phyloP scores from a whole-genome alignment of 768 basidiomycete species.

The Mycena belliarum region DNA sequence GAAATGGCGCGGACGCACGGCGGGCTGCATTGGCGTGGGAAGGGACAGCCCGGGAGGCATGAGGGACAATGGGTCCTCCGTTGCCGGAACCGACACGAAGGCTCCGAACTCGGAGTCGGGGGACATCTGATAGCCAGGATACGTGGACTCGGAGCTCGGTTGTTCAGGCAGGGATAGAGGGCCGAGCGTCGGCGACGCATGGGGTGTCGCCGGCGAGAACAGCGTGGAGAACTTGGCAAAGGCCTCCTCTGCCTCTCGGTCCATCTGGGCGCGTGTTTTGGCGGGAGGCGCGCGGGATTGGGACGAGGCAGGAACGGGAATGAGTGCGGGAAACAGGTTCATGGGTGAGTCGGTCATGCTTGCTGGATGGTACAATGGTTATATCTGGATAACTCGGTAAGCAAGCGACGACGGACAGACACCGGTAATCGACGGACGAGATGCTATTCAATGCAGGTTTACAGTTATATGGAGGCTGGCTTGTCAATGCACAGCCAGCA shows the following conservation, averaged over 20 bases:
- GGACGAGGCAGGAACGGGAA: conserved; percentile 10
- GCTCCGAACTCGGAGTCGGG: conserved; percentile 59
- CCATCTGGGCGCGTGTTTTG: conserved; percentile 7
- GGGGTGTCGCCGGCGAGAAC: conserved; percentile 43
- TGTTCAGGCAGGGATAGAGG: conserved; percentile 2
- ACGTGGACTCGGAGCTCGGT: conserved; percentile 16
- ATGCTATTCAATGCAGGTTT: conserved; percentile 7
- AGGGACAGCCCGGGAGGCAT: conserved; percentile 17
- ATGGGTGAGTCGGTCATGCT: conserved; percentile 20
- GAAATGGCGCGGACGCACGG: conserved; percentile 10
- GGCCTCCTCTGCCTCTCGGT: conserved; percentile 29
- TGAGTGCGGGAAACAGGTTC: conserved; percentile 16
- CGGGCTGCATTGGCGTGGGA: background rate
- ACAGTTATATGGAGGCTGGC: background rate
- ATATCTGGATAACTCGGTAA: background rate
- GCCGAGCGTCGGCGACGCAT: conserved; percentile 32
- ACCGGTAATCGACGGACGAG: background rate
- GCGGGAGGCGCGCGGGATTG: background rate
- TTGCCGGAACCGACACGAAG: conserved; percentile 57
- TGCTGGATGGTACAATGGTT: conserved; percentile 18
- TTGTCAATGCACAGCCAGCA: background rate
- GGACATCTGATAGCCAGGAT: conserved; percentile 23
- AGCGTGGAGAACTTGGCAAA: conserved; percentile 43
- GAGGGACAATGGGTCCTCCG: conserved; percentile 52
- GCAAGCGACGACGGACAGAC: background rate